These are phyloP conservation scores for Emergomyces pasteurianus DNA, from an alignment of 2,329 filamentous ascomycete genomes.

Conservation along the genomic window DNA sequence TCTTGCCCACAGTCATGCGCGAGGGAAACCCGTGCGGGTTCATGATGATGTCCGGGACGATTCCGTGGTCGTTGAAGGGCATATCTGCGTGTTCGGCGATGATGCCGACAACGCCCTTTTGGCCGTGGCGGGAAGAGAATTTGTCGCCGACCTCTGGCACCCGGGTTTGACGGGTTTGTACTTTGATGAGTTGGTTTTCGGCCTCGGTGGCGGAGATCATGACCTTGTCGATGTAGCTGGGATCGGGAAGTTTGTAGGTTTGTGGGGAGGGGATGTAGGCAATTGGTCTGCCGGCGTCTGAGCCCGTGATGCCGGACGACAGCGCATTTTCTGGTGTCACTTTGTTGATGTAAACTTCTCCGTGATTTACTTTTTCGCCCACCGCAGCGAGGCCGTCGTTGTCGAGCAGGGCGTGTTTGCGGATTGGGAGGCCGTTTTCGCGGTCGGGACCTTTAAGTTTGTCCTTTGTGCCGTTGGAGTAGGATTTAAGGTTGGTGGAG, in stretches of 20 bases:
- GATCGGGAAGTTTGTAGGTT: slow-evolving; percentile 73
- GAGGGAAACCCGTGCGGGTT: slow-evolving; percentile 99
- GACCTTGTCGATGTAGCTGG: slow-evolving; percentile 88
- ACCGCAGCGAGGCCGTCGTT: slow-evolving; percentile 82
- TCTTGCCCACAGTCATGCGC: slow-evolving; percentile 97
- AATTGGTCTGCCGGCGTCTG: slow-evolving; percentile 44
- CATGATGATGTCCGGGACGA: slow-evolving; percentile 99
- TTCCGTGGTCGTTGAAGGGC: slow-evolving; percentile 82
- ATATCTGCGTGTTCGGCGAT: slow-evolving; percentile 95
- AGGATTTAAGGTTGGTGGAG: slow-evolving; percentile 72
- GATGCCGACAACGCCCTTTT: slow-evolving; percentile 95
- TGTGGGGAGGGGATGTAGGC: slow-evolving; percentile 31
- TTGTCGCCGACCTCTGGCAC: slow-evolving; percentile 95
- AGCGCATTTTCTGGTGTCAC: slow-evolving; percentile 68
- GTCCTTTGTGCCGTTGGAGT: slow-evolving; percentile 64
- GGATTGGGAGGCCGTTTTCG: slow-evolving; percentile 48
- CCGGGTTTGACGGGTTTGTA: slow-evolving; percentile 90
- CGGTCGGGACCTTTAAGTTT: slow-evolving; percentile 51
- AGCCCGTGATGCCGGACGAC: slow-evolving; percentile 50
- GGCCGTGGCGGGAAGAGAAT: slow-evolving; percentile 94
- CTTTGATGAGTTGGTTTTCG: slow-evolving; percentile 78
- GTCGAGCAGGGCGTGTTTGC: slow-evolving; percentile 63
- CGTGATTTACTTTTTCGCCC: slow-evolving; percentile 62
- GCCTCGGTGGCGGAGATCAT: slow-evolving; percentile 83
- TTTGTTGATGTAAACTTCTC: slow-evolving; percentile 86